Evolutionary conservation across 306 rosid species (phyloP).

Genomic region (Gynostemma pentaphyllum): DNA sequence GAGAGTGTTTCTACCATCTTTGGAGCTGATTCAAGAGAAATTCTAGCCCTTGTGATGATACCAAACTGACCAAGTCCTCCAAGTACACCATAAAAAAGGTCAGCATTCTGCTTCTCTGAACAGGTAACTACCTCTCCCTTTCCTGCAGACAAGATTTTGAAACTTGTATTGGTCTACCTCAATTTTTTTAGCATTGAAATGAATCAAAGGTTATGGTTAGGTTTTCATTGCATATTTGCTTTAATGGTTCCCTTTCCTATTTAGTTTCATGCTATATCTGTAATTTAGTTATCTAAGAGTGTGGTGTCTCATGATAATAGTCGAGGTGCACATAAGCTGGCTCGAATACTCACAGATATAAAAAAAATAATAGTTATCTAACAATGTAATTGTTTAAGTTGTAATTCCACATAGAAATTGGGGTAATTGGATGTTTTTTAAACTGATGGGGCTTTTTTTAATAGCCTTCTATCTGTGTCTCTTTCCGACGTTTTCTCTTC

Average conservation of each 20-base stretch:
- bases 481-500: too few relatives aligned
- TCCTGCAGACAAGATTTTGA: slow-evolving; percentile 35
- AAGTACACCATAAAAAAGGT: slow-evolving; percentile 66
- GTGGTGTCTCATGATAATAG: too few relatives aligned
- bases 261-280: not conserved
- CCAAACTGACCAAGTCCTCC: slow-evolving; percentile 99
- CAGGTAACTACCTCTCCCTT: slow-evolving; percentile 81
- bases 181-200: not conserved
- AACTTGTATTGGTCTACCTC: not conserved
- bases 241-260: not conserved
- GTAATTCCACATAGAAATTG: too few relatives aligned
- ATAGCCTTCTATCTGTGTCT: too few relatives aligned
- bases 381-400: too few relatives aligned
- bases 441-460: too few relatives aligned
- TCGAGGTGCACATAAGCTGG: too few relatives aligned
- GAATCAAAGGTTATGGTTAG: not conserved
- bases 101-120: slow-evolving; percentile 48
- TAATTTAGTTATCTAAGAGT: not conserved
- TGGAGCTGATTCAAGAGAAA: slow-evolving; percentile 81
- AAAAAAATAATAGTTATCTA: too few relatives aligned
- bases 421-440: too few relatives aligned
- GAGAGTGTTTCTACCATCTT: slow-evolving; percentile 37
- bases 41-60: slow-evolving; percentile 80
- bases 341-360: too few relatives aligned
- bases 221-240: not conserved